Evolutionary conservation across 257 asterid species (phyloP), one percentile per base, ranked within the genome.

Genomic region (Cynanchum wilfordii): DNA sequence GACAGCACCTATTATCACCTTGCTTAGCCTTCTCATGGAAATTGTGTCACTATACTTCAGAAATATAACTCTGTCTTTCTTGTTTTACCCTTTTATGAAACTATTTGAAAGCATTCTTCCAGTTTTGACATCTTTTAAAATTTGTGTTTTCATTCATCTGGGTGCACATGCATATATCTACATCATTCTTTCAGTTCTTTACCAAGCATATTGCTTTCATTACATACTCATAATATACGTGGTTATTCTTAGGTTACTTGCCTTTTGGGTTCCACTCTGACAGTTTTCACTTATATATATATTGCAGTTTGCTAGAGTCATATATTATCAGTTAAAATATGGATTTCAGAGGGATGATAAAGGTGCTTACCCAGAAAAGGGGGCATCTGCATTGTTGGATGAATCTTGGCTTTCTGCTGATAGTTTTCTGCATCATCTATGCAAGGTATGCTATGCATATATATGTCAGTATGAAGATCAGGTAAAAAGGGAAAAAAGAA

Each of bases 351-450:
- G 82, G 77, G 89, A 90, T 73, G 80, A 75, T 20, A 88, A 72
- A 57, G 82, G 81, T 69, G 73, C 60, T 68, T 82, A 79, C 74
- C 66, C 73, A 66, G 80, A 81, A 75, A 80, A 77, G 68, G 90
- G 91, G 71, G 82, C 84, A 66, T 79, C 84, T 5, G 79, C 85
- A 68, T 81, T 87, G 78, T 78, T 91, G 83, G 99, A 91, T 50
- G 97, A 94, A 73, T 91, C 97, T 70, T 94, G 90, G 92, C 79
- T 94, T 70, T 87, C 96, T 70, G 82, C 92, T 82, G 98, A 90
- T 80, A 90, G 88, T 85, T 94, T 94, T 84, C 82, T 94, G 79
- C 84, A 87, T 84, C 90, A 78, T 79, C 89, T 94, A 72, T 91
- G 95, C 87, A 89, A 89, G 99, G 99, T 91, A 62, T 42, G 56